A percentile compares a stretch with the other conserved stretches of the same genome.
Evolutionary conservation across 768 basidiomycete genomes (phyloP).

Genomic region (Tephrocybe rancida): DNA sequence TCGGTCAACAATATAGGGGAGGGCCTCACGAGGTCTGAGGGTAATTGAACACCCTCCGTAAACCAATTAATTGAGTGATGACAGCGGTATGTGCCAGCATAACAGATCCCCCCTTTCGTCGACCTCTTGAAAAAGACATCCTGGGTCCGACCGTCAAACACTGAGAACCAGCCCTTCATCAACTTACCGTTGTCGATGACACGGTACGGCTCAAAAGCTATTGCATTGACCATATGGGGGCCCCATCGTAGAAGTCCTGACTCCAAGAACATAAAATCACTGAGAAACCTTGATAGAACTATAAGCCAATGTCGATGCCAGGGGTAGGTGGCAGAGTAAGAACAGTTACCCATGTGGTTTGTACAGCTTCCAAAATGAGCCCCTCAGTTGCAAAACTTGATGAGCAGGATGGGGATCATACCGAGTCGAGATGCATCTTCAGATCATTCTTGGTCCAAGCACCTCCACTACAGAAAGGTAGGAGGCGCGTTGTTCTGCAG

Average conservation of each 20-base stretch:
- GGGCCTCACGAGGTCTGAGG: not conserved
- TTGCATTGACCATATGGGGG: not conserved
- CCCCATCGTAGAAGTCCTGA: conserved; percentile 3
- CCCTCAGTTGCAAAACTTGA: not conserved
- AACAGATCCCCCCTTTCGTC: not conserved
- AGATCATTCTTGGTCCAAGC: not conserved
- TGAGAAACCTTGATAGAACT: not conserved
- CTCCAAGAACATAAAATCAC: not conserved
- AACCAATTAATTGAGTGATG: not conserved
- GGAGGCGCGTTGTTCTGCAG: too few relatives aligned
- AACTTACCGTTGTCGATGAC: not conserved
- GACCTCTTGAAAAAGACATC: not conserved
- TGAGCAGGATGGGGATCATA: not conserved
- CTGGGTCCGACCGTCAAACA: not conserved
- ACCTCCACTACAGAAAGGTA: too few relatives aligned
- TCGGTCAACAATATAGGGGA: too few relatives aligned
- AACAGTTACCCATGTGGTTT: not conserved
- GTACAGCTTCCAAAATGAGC: not conserved
- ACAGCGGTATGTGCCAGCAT: conserved; percentile 2
- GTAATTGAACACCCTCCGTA: not conserved
- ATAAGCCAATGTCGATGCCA: too few relatives aligned
- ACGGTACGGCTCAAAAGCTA: not conserved
- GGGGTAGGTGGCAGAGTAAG: not conserved
- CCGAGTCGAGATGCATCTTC: not conserved
- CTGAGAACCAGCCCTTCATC: not conserved